Conservation (phyloP, 2,329 filamentous ascomycete genomes). For the Esteya vermicola region DNA sequence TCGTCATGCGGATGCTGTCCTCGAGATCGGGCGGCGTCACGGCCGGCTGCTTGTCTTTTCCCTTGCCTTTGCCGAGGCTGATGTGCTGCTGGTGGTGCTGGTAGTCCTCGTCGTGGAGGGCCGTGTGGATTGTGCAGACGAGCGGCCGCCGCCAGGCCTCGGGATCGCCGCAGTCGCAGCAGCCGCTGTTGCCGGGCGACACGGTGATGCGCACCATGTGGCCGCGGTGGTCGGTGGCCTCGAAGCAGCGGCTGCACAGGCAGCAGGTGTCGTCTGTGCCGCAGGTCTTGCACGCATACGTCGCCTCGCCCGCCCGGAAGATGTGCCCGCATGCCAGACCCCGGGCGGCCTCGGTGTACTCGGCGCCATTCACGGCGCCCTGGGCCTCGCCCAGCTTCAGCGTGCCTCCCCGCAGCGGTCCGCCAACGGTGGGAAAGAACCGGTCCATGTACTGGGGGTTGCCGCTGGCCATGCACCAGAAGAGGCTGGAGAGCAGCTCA, state of each 20-base stretch:
- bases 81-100: no score
- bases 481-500: slow-evolving; percentile 65
- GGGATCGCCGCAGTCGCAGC: slow-evolving; percentile 91
- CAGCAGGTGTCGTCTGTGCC: slow-evolving; percentile 91
- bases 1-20: slow-evolving; percentile 68
- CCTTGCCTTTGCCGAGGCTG: slow-evolving; percentile 29
- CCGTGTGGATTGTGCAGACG: slow-evolving; percentile 85
- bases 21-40: slow-evolving; percentile 61
- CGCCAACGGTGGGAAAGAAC: slow-evolving; percentile 62
- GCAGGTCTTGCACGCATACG: slow-evolving; percentile 89
- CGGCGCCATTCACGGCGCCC: slow-evolving; percentile 82
- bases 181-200: slow-evolving; percentile 13
- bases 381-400: slow-evolving; percentile 80
- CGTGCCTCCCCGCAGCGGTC: slow-evolving; percentile 41
- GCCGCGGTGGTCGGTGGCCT: slow-evolving; percentile 84
- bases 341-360: slow-evolving; percentile 82
- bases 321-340: slow-evolving; percentile 96
- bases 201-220: slow-evolving; percentile 73
- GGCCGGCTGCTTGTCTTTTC: slow-evolving; percentile 45
- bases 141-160: slow-evolving; percentile 87
- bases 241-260: slow-evolving; percentile 85
- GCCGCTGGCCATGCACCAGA: slow-evolving; percentile 71
- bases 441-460: slow-evolving; percentile 59
- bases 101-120: slow-evolving; percentile 28
- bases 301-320: slow-evolving; percentile 85